phyloP scores from a whole-genome alignment of 2,329 filamentous ascomycete genomes.

The Bipolaris sorokiniana region DNA sequence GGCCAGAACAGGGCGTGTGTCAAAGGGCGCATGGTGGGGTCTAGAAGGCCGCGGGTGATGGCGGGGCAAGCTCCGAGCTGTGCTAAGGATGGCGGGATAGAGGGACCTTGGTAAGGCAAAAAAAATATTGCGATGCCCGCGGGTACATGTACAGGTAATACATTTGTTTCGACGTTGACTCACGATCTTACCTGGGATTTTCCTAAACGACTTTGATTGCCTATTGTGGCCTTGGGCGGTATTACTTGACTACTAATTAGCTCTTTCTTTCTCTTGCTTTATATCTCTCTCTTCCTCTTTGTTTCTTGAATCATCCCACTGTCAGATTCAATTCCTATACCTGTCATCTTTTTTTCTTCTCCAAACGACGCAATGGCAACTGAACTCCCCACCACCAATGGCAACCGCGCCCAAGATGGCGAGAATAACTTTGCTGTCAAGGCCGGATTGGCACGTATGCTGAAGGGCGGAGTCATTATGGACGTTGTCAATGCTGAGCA shows the following conservation, averaged over 20 bases:
- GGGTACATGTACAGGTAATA: constrained; percentile 31
- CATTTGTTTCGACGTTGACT: constrained; percentile 28
- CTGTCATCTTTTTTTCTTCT: not conserved
- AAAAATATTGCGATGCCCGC: constrained; percentile 38
- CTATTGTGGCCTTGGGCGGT: not conserved
- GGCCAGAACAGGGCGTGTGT: constrained; percentile 23
- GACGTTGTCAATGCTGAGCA: constrained; percentile 93
- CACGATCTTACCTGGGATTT: constrained; percentile 18
- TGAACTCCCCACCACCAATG: constrained; percentile 57
- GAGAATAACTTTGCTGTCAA: constrained; percentile 81
- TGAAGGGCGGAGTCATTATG: constrained; percentile 99
- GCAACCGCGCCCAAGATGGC: constrained; percentile 52
- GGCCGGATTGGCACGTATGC: constrained; percentile 93
- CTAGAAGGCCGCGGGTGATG: constrained; percentile 21
- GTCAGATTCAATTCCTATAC: not conserved
- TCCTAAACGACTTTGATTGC: constrained; percentile 1
- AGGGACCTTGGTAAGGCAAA: constrained; percentile 30
- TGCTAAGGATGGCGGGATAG: constrained; percentile 23
- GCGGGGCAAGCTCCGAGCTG: constrained; percentile 23
- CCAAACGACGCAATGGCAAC: constrained; percentile 49
- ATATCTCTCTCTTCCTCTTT: not conserved
- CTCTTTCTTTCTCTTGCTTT: not conserved
- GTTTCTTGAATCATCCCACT: not conserved
- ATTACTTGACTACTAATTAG: constrained; percentile 6
- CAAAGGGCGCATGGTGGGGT: constrained; percentile 30